These are phyloP conservation scores for Ogataea thermomethanolica DNA, from an alignment of 805 yeast genomes.

Conservation along the genomic window DNA sequence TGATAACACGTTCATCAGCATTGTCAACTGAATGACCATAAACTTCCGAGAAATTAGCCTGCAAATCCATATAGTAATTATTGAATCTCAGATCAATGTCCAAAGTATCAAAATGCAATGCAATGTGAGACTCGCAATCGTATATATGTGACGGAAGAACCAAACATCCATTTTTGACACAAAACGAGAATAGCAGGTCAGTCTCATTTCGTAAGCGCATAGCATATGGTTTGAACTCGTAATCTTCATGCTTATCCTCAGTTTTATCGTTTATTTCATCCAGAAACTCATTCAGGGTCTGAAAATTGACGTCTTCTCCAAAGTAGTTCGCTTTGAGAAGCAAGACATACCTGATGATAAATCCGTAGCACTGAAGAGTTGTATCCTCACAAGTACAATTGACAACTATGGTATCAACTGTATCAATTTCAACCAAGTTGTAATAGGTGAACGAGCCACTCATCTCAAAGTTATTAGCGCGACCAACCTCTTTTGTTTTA, in stretches of 20 bases:
- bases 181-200: conserved; percentile 71
- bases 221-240: conserved; percentile 15
- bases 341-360: conserved; percentile 69
- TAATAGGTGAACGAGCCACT: conserved; percentile 64
- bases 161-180: conserved; percentile 65
- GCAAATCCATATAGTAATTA: conserved; percentile 90
- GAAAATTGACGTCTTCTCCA: conserved; percentile 80
- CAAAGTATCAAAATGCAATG: conserved; percentile 59
- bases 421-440: conserved; percentile 55
- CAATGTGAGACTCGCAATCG: conserved; percentile 53
- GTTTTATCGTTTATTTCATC: conserved; percentile 16
- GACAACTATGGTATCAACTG: conserved; percentile 66
- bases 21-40: conserved; percentile 32
- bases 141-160: conserved; percentile 73
- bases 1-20: conserved; percentile 25
- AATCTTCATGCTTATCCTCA: background rate
- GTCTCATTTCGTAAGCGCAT: conserved; percentile 62
- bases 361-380: conserved; percentile 74
- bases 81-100: conserved; percentile 83
- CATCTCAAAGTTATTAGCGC: conserved; percentile 57
- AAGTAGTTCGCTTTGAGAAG: conserved; percentile 82
- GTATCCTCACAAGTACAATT: conserved; percentile 64
- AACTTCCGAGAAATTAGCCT: conserved; percentile 65
- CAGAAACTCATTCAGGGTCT: conserved; percentile 80
- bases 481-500: conserved; percentile 60